These are phyloP conservation scores for Aspergillus felis DNA, from an alignment of 2,329 filamentous ascomycete species.

Conservation along the genomic window DNA sequence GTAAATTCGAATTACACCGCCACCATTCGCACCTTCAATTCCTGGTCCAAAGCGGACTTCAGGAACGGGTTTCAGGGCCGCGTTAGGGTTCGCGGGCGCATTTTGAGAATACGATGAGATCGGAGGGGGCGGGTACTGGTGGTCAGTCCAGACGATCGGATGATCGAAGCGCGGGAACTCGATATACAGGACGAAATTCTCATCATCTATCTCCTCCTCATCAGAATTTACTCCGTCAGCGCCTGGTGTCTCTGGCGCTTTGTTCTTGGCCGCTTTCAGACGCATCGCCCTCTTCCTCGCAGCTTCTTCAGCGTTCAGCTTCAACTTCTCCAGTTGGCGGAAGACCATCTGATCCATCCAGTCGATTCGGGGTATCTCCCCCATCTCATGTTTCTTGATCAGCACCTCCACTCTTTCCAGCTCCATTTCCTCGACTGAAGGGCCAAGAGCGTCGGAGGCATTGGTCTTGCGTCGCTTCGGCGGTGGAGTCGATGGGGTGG, in stretches of 20 bases:
- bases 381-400: constrained; percentile 98
- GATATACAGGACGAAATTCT: constrained; percentile 77
- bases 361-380: constrained; percentile 85
- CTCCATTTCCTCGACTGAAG: constrained; percentile 72
- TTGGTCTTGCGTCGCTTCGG: constrained; percentile 52
- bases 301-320: constrained; percentile 60
- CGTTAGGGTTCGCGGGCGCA: constrained; percentile 61
- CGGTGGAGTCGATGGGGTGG: constrained; percentile 67
- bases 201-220: constrained; percentile 48
- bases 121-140: constrained; percentile 83
- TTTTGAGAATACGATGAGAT: constrained; percentile 69
- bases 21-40: constrained; percentile 64
- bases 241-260: constrained; percentile 27
- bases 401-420: constrained; percentile 83
- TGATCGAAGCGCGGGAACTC: constrained; percentile 95
- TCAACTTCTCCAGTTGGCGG: constrained; percentile 76
- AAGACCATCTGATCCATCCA: constrained; percentile 97
- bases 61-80: constrained; percentile 73
- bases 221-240: constrained; percentile 39
- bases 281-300: constrained; percentile 54
- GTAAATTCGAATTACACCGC: constrained; percentile 73
- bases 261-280: constrained; percentile 33
- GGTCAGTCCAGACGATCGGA: constrained; percentile 88
- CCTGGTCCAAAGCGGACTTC: constrained; percentile 88
- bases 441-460: constrained; percentile 42